Base-by-base conservation (phyloP, 495 filamentous ascomycete species). In the Hypoxylon rickii region DNA sequence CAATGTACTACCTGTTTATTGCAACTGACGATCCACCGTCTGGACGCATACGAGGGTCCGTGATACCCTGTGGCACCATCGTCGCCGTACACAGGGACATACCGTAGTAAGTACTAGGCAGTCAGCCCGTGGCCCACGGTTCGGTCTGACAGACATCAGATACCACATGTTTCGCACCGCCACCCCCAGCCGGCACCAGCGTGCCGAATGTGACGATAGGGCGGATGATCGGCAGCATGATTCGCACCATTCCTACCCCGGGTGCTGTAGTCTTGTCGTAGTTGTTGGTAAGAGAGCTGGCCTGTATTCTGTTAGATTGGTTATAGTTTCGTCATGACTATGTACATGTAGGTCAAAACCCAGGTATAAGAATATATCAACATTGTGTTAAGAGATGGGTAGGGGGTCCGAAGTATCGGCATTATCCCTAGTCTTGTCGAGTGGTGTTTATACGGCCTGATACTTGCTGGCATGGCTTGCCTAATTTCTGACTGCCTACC, bases 201-300 rank as follows among this genome's bases (percentile, higher is more conserved):
- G 46, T 61, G 50, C 57, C 58, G 58, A 40, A 36, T 51, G 58
- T 29, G 51, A 61, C 58, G 51, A 34, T 42, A 38, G 18, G 16
- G 40, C 52, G 58, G 58, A 43, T 55, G 51, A 15, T 48, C 58
- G 58, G 58, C 58, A 55, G 47, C n/a, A n/a, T 41, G 12, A 31
- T 39, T 46, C 34, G 32, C n/a, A 18, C 2, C 13, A 17, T 36
- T 4, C 11, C 18, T 46, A 20, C 42, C 20, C 5, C n/a, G 17
- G 15, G 3, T 38, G 10, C 10, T 29, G 24, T 29, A 10, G 10
- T 29, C 10, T 29, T 4, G 24, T 29, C 24, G 24, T 29, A 29
- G 4, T n/a, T n/a, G n/a, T n/a, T n/a, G n/a, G n/a, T n/a, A n/a
- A n/a, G n/a, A n/a, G n/a, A n/a, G n/a, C n/a, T n/a, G n/a, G n/a